phyloP scores from a whole-genome alignment of 305 asterid genomes.

The Solanum hybrid region DNA sequence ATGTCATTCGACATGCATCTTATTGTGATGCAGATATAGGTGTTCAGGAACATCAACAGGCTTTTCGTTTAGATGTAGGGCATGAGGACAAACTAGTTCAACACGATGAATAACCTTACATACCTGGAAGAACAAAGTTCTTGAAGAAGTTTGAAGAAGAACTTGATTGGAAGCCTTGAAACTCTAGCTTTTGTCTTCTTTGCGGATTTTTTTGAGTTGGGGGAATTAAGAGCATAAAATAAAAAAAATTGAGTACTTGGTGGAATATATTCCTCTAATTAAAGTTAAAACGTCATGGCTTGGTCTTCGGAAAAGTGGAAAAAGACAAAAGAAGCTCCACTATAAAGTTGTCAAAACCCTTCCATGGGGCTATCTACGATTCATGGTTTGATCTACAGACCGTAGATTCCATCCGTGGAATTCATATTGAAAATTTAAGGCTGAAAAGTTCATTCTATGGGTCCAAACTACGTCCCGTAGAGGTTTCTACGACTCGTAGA shows the following conservation, averaged over 20 bases:
- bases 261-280: background rate
- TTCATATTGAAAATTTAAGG: background rate
- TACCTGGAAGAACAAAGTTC: no score
- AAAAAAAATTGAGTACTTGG: background rate
- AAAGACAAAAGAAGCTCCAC: background rate
- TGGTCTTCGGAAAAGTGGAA: background rate
- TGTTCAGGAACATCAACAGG: no score
- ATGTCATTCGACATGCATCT: no score
- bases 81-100: no score
- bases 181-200: no score
- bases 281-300: background rate
- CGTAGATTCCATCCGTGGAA: background rate
- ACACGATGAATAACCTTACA: no score
- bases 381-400: background rate
- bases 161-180: no score
- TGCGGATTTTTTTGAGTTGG: background rate
- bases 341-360: background rate
- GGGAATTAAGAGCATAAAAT: background rate
- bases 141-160: no score
- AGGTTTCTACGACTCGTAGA: background rate
- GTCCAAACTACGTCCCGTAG: background rate
- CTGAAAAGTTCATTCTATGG: background rate
- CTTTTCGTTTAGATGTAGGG: no score
- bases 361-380: background rate
- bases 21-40: no score